Evolutionary conservation across 441 rosid genomes (phyloP).

Genomic region (Erysimum cheiri): DNA sequence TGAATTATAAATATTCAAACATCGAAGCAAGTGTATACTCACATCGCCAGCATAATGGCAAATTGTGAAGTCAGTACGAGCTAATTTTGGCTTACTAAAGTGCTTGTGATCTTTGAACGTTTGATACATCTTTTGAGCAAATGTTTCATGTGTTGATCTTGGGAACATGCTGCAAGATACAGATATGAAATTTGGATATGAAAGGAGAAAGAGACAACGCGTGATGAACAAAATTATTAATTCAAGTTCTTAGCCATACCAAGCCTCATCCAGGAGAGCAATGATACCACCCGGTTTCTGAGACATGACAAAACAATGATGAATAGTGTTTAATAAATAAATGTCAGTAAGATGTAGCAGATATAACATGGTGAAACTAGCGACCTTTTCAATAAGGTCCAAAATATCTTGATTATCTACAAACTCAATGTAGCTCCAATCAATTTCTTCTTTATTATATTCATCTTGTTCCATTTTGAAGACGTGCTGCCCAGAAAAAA

Average conservation of each 20-base stretch:
- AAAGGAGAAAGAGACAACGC: slow-evolving; percentile 18
- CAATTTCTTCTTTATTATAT: slow-evolving; percentile 82
- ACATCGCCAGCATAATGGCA: slow-evolving; percentile 96
- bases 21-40: slow-evolving; percentile 41
- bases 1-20: slow-evolving; percentile 15
- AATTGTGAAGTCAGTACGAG: slow-evolving; percentile 88
- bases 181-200: slow-evolving; percentile 18
- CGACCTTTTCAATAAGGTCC: slow-evolving; percentile 89
- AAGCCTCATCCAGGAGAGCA: slow-evolving; percentile 91
- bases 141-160: slow-evolving; percentile 91
- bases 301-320: slow-evolving; percentile 43
- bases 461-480: slow-evolving; percentile 98
- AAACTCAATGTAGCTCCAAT: slow-evolving; percentile 94
- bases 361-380: slow-evolving; percentile 32
- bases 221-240: slow-evolving; percentile 24
- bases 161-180: slow-evolving; percentile 85
- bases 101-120: slow-evolving; percentile 83
- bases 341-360: slow-evolving; percentile 12
- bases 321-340: slow-evolving; percentile 13
- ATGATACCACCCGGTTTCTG: slow-evolving; percentile 96
- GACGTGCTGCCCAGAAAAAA: slow-evolving; percentile 70
- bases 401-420: slow-evolving; percentile 84
- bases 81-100: slow-evolving; percentile 86
- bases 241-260: slow-evolving; percentile 58
- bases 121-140: slow-evolving; percentile 91